Conservation (phyloP, 139 green algal genomes). For the Zygnema circumcarinatum region DNA sequence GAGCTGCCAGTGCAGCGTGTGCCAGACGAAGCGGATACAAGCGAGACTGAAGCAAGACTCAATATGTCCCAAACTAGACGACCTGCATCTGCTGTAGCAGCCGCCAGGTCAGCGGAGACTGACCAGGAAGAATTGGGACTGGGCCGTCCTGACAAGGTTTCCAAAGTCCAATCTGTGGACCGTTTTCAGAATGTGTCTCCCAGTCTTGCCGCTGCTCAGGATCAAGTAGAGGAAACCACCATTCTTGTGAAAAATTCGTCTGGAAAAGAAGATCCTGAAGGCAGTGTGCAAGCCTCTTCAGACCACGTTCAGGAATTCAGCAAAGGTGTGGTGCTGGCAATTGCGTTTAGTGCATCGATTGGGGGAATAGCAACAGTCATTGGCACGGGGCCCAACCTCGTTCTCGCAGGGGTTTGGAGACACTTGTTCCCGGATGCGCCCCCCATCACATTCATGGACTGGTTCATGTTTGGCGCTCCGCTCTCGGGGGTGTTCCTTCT, state of each 20-base stretch:
- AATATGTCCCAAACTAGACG: too few relatives aligned
- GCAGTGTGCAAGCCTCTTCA: background rate
- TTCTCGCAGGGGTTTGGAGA: conserved; percentile 34
- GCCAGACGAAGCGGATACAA: too few relatives aligned
- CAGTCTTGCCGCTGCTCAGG: too few relatives aligned
- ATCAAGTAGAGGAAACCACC: background rate
- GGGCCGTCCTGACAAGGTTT: background rate
- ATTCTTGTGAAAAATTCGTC: background rate
- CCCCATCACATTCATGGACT: conserved; percentile 49
- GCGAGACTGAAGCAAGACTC: background rate
- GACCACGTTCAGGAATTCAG: conserved; percentile 11
- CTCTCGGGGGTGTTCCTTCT: conserved; percentile 17
- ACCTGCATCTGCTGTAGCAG: background rate
- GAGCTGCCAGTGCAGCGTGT: too few relatives aligned
- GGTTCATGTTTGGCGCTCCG: conserved; percentile 39
- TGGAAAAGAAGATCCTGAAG: background rate
- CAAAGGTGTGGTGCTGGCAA: conserved; percentile 32
- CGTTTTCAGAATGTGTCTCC: background rate
- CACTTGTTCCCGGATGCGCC: conserved; percentile 18
- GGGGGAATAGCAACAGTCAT: conserved; percentile 51
- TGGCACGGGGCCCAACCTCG: conserved; percentile 51
- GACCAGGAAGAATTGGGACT: background rate
- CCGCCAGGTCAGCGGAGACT: background rate
- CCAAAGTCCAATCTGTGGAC: too few relatives aligned
- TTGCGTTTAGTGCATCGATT: conserved; percentile 43